These are phyloP conservation scores for Draba incana DNA, from an alignment of 345 rosid genomes.

Conservation along the genomic window DNA sequence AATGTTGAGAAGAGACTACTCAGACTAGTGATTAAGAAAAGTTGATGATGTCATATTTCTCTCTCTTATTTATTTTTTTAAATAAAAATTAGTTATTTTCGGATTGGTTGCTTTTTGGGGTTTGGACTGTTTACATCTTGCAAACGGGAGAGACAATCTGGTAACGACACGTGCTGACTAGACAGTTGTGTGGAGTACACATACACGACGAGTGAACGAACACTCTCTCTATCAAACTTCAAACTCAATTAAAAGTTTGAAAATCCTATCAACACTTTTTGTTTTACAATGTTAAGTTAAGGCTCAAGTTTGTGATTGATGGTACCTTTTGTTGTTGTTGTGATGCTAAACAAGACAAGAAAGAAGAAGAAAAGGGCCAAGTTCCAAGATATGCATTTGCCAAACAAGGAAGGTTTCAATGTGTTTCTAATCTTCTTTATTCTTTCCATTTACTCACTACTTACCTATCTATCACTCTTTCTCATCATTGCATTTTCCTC, in stretches of 20 bases:
- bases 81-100: not conserved
- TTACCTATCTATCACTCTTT: conserved; percentile 20
- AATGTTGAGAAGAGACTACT: not conserved
- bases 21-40: not conserved
- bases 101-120: conserved; percentile 30
- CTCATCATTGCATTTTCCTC: conserved; percentile 23
- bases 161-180: conserved; percentile 38
- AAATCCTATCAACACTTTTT: not conserved
- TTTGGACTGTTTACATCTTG: conserved; percentile 36
- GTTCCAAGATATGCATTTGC: conserved; percentile 36
- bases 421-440: conserved; percentile 30
- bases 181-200: conserved; percentile 37
- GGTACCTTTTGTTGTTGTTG: conserved; percentile 17
- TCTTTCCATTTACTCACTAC: conserved; percentile 38
- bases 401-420: conserved; percentile 34
- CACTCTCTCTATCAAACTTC: conserved; percentile 9
- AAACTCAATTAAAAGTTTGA: conserved; percentile 31
- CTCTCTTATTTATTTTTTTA: not conserved
- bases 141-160: conserved; percentile 19
- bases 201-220: conserved; percentile 29
- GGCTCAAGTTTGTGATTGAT: conserved; percentile 11
- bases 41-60: conserved; percentile 24
- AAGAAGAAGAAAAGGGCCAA: conserved; percentile 16
- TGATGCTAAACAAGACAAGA: conserved; percentile 33
- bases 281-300: not conserved